Percentiles rank a stretch among this genome's conserved stretches.
phyloP scores from a whole-genome alignment of 805 yeast species.

The Candida boidinii region DNA sequence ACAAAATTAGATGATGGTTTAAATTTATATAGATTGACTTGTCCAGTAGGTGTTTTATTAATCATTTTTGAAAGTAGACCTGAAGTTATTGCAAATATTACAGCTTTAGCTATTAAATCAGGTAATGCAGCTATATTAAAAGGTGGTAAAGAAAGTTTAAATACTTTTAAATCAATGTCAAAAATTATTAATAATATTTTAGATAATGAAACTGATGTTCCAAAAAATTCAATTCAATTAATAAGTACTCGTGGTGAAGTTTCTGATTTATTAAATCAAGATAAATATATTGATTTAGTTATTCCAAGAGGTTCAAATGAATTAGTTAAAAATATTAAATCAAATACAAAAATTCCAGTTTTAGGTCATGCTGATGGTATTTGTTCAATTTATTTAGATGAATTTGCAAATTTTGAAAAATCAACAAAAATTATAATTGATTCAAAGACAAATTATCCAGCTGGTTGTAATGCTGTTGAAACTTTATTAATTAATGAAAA shows the following conservation, averaged over 20 bases:
- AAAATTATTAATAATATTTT: slow-evolving; percentile 56
- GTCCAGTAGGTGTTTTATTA: slow-evolving; percentile 90
- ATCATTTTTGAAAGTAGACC: slow-evolving; percentile 96
- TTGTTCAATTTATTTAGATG: slow-evolving; percentile 81
- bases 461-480: slow-evolving; percentile 98
- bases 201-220: slow-evolving; percentile 54
- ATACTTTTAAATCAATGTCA: slow-evolving; percentile 81
- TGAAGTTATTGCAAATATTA: slow-evolving; percentile 95
- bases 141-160: slow-evolving; percentile 90
- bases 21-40: slow-evolving; percentile 70
- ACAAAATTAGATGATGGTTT: slow-evolving; percentile 86
- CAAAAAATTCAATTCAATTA: slow-evolving; percentile 74
- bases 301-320: slow-evolving; percentile 98
- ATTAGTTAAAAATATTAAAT: slow-evolving; percentile 78
- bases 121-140: slow-evolving; percentile 95
- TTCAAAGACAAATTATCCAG: slow-evolving; percentile 93
- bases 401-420: slow-evolving; percentile 66
- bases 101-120: slow-evolving; percentile 91
- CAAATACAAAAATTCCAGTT: slow-evolving; percentile 89
- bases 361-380: slow-evolving; percentile 98
- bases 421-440: slow-evolving; percentile 73
- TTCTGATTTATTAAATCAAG: slow-evolving; percentile 74
- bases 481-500: slow-evolving; percentile 59
- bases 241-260: slow-evolving; percentile 89
- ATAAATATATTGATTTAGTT: slow-evolving; percentile 84